Evolutionary conservation across 768 basidiomycete genomes (phyloP).

Genomic region (Tricholoma saponaceum): DNA sequence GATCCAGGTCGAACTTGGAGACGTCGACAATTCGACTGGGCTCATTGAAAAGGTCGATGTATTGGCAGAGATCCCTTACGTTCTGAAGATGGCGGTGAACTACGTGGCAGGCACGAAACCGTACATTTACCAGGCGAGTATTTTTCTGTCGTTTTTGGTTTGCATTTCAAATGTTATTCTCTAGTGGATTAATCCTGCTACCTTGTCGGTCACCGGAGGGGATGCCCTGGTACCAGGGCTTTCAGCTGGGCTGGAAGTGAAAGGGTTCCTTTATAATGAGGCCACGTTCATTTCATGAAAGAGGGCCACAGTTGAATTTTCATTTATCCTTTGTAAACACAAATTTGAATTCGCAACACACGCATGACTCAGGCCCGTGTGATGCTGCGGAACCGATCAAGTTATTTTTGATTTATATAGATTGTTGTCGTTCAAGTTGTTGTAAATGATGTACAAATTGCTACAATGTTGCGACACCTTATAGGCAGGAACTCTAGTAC

Average conservation of each 20-base stretch:
- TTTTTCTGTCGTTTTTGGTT: slow-evolving; percentile 20
- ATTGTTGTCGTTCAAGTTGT: too few species aligned
- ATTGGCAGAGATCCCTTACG: slow-evolving; percentile 81
- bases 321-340: too few species aligned
- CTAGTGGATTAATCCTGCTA: slow-evolving; percentile 48
- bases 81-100: slow-evolving; percentile 88
- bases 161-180: background rate
- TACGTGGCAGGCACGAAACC: slow-evolving; percentile 94
- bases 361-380: background rate
- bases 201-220: slow-evolving; percentile 39
- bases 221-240: slow-evolving; percentile 35
- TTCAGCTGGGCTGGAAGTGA: slow-evolving; percentile 41
- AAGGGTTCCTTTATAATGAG: slow-evolving; percentile 82
- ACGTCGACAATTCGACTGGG: slow-evolving; percentile 56
- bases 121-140: slow-evolving; percentile 85
- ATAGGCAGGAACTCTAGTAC: slow-evolving; percentile 24
- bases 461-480: slow-evolving; percentile 45
- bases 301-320: too few species aligned
- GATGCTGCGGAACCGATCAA: background rate
- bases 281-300: slow-evolving; percentile 78
- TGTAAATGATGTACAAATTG: too few species aligned
- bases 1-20: slow-evolving; percentile 55
- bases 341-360: background rate
- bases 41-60: slow-evolving; percentile 93
- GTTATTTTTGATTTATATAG: background rate